A percentile compares a stretch with the other conserved stretches of the same genome.
These are phyloP conservation scores for Vanrija sp. DNA, from an alignment of 1,284 basidiomycete species.

Conservation along the genomic window DNA sequence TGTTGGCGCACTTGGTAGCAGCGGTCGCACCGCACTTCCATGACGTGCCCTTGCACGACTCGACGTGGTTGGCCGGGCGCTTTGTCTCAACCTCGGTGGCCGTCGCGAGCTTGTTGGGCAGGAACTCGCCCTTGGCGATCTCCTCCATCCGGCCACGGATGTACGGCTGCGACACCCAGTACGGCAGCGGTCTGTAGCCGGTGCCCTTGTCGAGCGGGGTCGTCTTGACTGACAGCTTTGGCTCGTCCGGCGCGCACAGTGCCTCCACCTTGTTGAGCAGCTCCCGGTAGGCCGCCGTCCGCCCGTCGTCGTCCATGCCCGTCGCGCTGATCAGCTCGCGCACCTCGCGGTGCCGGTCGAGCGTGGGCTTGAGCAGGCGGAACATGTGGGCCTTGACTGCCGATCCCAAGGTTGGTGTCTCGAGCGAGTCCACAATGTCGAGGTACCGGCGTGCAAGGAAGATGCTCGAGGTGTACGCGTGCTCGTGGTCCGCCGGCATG, in stretches of 20 bases:
- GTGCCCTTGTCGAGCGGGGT: slow-evolving; percentile 32
- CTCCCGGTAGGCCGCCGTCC: slow-evolving; percentile 50
- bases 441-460: slow-evolving; percentile 81
- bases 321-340: slow-evolving; percentile 55
- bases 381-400: slow-evolving; percentile 91
- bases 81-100: no score
- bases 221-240: slow-evolving; percentile 39
- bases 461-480: slow-evolving; percentile 60
- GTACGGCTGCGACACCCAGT: slow-evolving; percentile 84
- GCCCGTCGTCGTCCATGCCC: slow-evolving; percentile 34
- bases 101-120: no score
- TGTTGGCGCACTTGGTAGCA: slow-evolving; percentile 39
- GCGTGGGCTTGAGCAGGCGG: slow-evolving; percentile 78
- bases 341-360: slow-evolving; percentile 67
- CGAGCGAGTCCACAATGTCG: slow-evolving; percentile 66
- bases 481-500: slow-evolving; percentile 45
- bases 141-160: slow-evolving; percentile 52
- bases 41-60: slow-evolving; percentile 3
- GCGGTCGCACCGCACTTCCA: slow-evolving; percentile 18
- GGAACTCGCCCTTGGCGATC: neutral
- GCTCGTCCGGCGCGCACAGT: slow-evolving; percentile 59
- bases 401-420: slow-evolving; percentile 67
- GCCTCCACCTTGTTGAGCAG: slow-evolving; percentile 65
- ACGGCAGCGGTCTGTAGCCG: slow-evolving; percentile 60
- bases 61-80: neutral